Evolutionary conservation across 305 asterid species (phyloP).

Genomic region (Petunia hybrid): DNA sequence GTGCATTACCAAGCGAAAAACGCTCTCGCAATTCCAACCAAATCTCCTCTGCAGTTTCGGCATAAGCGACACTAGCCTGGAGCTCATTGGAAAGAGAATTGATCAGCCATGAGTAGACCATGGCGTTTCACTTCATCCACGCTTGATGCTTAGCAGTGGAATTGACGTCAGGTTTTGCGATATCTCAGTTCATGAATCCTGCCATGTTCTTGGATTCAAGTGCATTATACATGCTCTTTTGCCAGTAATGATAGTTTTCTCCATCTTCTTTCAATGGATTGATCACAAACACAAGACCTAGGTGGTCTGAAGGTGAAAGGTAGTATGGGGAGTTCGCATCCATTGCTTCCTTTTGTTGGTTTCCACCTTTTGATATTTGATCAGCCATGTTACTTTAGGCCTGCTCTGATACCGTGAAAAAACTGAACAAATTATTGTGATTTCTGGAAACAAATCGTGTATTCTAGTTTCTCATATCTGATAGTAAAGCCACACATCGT

Average conservation of each 20-base stretch:
- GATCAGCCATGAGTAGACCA: background rate
- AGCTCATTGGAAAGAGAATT: too few relatives aligned
- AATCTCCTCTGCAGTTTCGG: background rate
- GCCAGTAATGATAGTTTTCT: background rate
- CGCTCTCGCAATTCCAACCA: constrained; percentile 22
- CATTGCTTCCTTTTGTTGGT: background rate
- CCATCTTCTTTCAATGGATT: too few relatives aligned
- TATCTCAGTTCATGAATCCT: background rate
- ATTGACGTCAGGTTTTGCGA: background rate
- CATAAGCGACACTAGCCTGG: too few relatives aligned
- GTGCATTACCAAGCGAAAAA: constrained; percentile 27
- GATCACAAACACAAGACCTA: too few relatives aligned
- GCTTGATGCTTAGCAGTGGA: background rate
- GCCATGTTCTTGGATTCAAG: background rate
- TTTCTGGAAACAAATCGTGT: too few relatives aligned
- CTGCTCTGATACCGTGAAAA: too few relatives aligned
- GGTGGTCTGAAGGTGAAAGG: background rate
- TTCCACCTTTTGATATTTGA: background rate
- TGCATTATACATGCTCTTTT: background rate
- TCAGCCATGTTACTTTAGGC: too few relatives aligned
- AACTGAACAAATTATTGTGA: too few relatives aligned
- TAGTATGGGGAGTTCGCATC: too few relatives aligned
- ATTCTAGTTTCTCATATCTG: too few relatives aligned
- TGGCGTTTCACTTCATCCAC: background rate
- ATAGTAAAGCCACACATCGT: too few relatives aligned